Evolutionary conservation across 805 yeast species (phyloP), one percentile per base, ranked within the genome.

Genomic region (Saccharomycopsis malanga): DNA sequence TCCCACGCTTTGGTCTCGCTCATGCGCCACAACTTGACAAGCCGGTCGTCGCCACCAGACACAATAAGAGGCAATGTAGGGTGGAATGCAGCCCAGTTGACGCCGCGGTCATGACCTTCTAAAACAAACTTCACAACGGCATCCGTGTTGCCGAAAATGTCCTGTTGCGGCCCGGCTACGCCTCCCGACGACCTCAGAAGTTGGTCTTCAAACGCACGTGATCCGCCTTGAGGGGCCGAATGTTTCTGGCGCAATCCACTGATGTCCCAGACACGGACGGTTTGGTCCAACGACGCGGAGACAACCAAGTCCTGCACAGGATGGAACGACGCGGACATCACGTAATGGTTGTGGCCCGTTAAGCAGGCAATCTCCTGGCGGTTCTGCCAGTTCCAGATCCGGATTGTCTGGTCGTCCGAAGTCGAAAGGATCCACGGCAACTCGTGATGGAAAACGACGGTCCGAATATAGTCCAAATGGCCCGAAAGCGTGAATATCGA

Each of bases 351-450:
- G 67, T 93, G 99, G 53, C 99, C 98, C 5, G 98, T 91, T 57
- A 93, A 70, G 60, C 96, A 87, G 7, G 98, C 98, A 60, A 93
- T 84, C 60, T 93, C 98, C 64, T 88, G 91, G 58, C 98, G 81
- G 64, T 89, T 89, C 71, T 94, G 98, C 98, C 98, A 93, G 69
- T 93, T 94, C 99, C 99, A 93, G 56, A 93, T 91, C 64, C 99
- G 77, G 55, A 94, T 88, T 27, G 99, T 93, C 69, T 93, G 98
- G 71, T 93, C 99, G 67, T 93, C 99, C 39, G 96, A 87, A 52
- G 93, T 81, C 22, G 96, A 83, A 51, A 93, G 79, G 61, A 93
- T 85, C 98, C 98, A 93, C 6, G 99, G 99, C 62, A 93, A 73
- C 63, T 88, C 96, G 58, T 80, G 83, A 69, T 93, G 99, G 77